phyloP scores from a whole-genome alignment of 768 basidiomycete species.

The Baorangia bicolor region DNA sequence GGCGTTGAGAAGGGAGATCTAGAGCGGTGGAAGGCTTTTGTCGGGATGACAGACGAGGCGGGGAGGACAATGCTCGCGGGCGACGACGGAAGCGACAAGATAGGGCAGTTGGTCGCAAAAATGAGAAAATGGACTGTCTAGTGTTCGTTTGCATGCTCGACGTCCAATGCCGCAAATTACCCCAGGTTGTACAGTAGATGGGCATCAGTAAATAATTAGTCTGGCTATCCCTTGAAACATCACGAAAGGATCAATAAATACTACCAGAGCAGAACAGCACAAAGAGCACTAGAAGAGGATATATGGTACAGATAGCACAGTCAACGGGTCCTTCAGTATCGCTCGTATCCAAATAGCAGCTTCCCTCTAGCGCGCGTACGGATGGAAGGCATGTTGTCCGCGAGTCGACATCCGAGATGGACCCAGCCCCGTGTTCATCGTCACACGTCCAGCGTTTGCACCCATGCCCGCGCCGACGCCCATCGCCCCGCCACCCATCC shows the following conservation, averaged over 20 bases:
- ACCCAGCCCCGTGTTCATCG: slow-evolving; percentile 44
- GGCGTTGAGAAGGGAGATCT: slow-evolving; percentile 85
- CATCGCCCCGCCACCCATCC: slow-evolving; percentile 41
- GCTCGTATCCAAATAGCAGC: background rate
- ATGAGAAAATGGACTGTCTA: slow-evolving; percentile 34
- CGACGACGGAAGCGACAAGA: slow-evolving; percentile 21
- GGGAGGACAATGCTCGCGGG: slow-evolving; percentile 23
- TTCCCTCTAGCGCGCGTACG: slow-evolving; percentile 50
- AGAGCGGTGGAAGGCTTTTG: slow-evolving; percentile 73
- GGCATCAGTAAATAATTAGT: slow-evolving; percentile 3
- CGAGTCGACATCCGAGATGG: slow-evolving; percentile 48
- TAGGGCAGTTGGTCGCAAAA: slow-evolving; percentile 23
- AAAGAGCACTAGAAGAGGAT: slow-evolving; percentile 24
- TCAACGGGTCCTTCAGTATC: background rate
- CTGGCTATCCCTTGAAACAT: background rate
- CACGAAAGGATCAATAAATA: slow-evolving; percentile 15
- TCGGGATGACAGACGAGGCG: slow-evolving; percentile 56
- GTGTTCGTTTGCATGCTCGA: background rate
- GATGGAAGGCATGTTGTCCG: slow-evolving; percentile 63
- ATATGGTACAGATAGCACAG: slow-evolving; percentile 30
- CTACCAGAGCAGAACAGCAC: slow-evolving; percentile 9
- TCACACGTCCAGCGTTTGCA: slow-evolving; percentile 38
- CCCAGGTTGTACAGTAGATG: slow-evolving; percentile 8
- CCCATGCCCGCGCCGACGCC: slow-evolving; percentile 32
- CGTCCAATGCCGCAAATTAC: background rate